Percentiles rank a stretch among this genome's conserved stretches.
These are phyloP conservation scores for Xerocomus potaroensis DNA, from an alignment of 768 basidiomycete species.

Conservation along the genomic window DNA sequence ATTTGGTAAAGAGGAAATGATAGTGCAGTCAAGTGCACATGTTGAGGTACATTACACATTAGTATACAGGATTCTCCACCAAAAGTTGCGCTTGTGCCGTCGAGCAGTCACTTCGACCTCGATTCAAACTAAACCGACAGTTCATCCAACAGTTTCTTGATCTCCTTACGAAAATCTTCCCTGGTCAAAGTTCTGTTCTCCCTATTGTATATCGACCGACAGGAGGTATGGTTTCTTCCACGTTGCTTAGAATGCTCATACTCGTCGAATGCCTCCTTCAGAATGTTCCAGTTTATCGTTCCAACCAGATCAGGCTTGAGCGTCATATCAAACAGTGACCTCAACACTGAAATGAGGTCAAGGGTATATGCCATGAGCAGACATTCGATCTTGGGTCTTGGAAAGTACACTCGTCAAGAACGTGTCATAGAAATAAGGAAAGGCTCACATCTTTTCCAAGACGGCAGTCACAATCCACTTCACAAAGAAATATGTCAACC, in stretches of 20 bases:
- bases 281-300: conserved; percentile 1
- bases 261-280: conserved; percentile 4
- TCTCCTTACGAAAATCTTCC: not conserved
- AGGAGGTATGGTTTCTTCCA: not conserved
- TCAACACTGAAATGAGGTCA: conserved; percentile 3
- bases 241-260: conserved; percentile 1
- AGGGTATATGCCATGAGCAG: conserved; percentile 3
- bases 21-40: no score
- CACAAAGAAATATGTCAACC: conserved; percentile 3
- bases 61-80: no score
- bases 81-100: no score
- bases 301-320: conserved; percentile 7
- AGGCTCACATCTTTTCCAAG: not conserved
- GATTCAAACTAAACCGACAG: no score
- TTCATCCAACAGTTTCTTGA: not conserved
- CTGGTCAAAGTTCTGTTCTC: not conserved
- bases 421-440: not conserved
- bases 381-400: conserved; percentile 2
- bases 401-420: not conserved
- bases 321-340: conserved; percentile 1
- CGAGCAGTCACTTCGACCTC: no score
- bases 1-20: no score
- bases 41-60: no score
- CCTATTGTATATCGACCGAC: not conserved
- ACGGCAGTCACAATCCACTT: conserved; percentile 2